Evolutionary conservation across 2,329 filamentous ascomycete species (phyloP).

Genomic region (Alternaria rosae): DNA sequence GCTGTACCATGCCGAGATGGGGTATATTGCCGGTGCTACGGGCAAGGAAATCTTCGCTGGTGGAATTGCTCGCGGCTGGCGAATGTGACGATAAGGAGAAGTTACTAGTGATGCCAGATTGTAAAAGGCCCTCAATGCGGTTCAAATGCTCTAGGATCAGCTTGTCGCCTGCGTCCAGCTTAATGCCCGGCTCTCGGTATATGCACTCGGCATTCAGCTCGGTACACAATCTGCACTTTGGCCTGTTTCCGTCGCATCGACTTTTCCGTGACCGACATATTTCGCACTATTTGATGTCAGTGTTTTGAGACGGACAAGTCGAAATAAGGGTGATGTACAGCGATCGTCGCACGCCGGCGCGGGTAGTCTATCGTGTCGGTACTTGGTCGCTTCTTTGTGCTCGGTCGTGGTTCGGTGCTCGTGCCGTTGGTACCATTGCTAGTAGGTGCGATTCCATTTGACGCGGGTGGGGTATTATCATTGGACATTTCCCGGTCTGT

Average conservation of each 20-base stretch:
- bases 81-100: constrained; percentile 66
- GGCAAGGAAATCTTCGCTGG: constrained; percentile 53
- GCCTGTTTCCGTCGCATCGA: constrained; percentile 78
- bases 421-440: constrained; percentile 38
- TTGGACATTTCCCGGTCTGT: constrained; percentile 51
- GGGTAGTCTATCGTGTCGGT: constrained; percentile 55
- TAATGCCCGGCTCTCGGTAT: constrained; percentile 85
- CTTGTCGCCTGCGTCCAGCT: constrained; percentile 86
- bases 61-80: constrained; percentile 53
- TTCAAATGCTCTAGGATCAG: constrained; percentile 80
- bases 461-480: constrained; percentile 37
- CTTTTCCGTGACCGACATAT: constrained; percentile 83
- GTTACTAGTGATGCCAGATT: constrained; percentile 68
- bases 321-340: constrained; percentile 36
- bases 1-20: constrained; percentile 48
- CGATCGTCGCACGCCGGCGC: constrained; percentile 52
- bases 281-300: constrained; percentile 68
- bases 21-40: constrained; percentile 48
- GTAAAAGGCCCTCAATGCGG: constrained; percentile 80
- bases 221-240: constrained; percentile 84
- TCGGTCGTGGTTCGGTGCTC: constrained; percentile 35
- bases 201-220: constrained; percentile 84
- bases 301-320: not conserved
- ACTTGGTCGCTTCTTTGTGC: constrained; percentile 49
- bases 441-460: constrained; percentile 41